phyloP scores from a whole-genome alignment of 2,329 filamentous ascomycete species.

The Fusarium graminum region DNA sequence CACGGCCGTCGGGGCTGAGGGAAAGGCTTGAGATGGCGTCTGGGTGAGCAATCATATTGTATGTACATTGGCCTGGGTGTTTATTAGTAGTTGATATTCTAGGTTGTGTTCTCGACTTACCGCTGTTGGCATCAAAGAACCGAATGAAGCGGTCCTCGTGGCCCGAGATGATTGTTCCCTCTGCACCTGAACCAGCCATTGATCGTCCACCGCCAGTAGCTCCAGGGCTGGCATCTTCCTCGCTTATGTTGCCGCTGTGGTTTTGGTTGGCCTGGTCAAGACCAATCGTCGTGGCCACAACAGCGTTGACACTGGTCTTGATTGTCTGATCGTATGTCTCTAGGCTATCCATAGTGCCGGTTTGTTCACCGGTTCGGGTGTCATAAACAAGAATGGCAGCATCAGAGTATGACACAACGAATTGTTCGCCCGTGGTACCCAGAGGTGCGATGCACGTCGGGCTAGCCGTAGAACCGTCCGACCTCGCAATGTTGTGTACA shows the following conservation, averaged over 20 bases:
- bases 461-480: slow-evolving; percentile 74
- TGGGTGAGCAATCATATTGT: slow-evolving; percentile 97
- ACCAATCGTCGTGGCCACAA: slow-evolving; percentile 87
- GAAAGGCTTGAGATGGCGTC: slow-evolving; percentile 92
- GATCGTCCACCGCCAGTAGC: slow-evolving; percentile 79
- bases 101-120: slow-evolving; percentile 72
- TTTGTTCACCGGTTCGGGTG: slow-evolving; percentile 89
- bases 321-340: slow-evolving; percentile 92
- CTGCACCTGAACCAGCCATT: slow-evolving; percentile 80
- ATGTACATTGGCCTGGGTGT: slow-evolving; percentile 91
- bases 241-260: slow-evolving; percentile 68
- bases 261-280: slow-evolving; percentile 76
- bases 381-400: slow-evolving; percentile 93
- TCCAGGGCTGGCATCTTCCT: slow-evolving; percentile 80
- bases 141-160: slow-evolving; percentile 96
- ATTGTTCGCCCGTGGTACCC: slow-evolving; percentile 84
- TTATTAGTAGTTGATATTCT: slow-evolving; percentile 22
- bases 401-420: slow-evolving; percentile 93
- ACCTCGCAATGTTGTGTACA: slow-evolving; percentile 84
- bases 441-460: slow-evolving; percentile 95
- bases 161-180: slow-evolving; percentile 94
- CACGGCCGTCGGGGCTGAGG: slow-evolving; percentile 90
- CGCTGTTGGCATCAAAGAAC: slow-evolving; percentile 98
- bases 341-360: slow-evolving; percentile 90
- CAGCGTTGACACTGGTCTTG: slow-evolving; percentile 86